Evolutionary conservation across 2,329 filamentous ascomycete species (phyloP), one percentile per base, ranked within the genome.

Genomic region (Sordariomycetes sp.): DNA sequence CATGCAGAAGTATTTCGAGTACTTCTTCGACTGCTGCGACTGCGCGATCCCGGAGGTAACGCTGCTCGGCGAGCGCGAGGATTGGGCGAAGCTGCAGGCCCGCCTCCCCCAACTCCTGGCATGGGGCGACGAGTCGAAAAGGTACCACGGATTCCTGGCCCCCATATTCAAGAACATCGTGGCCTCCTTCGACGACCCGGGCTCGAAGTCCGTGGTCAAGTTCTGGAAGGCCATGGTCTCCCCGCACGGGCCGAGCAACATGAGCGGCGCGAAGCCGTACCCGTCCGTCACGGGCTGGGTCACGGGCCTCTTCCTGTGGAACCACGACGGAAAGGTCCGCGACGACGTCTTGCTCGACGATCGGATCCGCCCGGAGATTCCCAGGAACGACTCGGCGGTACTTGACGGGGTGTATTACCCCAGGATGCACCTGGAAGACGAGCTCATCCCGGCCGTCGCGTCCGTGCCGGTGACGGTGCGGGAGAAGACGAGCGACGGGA

Each of bases 211-310:
- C 5, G 66, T 67, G 0, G 64, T 62, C 18, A 58, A 62, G 1
- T 80, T 80, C 53, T 81, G 78, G 76, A 64, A 63, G 24, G 66
- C 69, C 60, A 74, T 75, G 53, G 74, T 75, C 0, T 65, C 70
- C 54, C 69, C 66, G 52, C 63, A 60, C 58, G 69, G 61, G 53
- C 64, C 60, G n/a, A n/a, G n/a, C 20, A 72, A 63, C 53, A 66
- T 65, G 16, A 64, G 59, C 46, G 69, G 64, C 61, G 72, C 70
- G 63, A 73, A 65, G 62, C 66, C 68, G 53, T 60, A 78, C 2
- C 74, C 72, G 0, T n/a, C n/a, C n/a, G n/a, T n/a, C n/a, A n/a
- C n/a, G n/a, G 77, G 79, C 5, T 81, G 77, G 77, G 71, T 79
- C 58, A 74, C 74, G 1, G 75, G 71, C 0, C 79, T 80, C 60